Evolutionary conservation across 352 stramenopile genomes (phyloP).

Genomic region (Globisporangium rhizosaccharum): DNA sequence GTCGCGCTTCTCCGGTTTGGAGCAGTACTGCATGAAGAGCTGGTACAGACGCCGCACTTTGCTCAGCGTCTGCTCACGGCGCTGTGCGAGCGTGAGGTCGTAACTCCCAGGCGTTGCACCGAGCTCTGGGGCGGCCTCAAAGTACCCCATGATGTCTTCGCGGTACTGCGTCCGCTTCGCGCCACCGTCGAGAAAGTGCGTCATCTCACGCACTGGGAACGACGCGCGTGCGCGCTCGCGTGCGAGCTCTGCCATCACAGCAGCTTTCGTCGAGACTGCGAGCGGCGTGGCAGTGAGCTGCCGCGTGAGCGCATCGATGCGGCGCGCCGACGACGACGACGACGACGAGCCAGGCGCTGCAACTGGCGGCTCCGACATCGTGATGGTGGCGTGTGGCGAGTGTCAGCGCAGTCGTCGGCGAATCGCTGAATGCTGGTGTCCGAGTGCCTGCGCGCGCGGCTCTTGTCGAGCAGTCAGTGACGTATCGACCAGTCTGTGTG

Average conservation of each 20-base stretch:
- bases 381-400: background rate
- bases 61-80: constrained; percentile 42
- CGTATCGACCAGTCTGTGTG: too few relatives aligned
- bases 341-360: constrained; percentile 21
- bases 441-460: too few relatives aligned
- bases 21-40: constrained; percentile 57
- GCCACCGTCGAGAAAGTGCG: constrained; percentile 55
- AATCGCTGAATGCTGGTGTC: too few relatives aligned
- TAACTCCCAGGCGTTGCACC: constrained; percentile 29
- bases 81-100: constrained; percentile 44
- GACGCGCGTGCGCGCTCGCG: constrained; percentile 38
- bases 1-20: constrained; percentile 50
- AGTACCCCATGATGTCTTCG: constrained; percentile 41
- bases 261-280: constrained; percentile 36
- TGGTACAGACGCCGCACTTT: constrained; percentile 51
- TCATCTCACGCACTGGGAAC: constrained; percentile 53
- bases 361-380: background rate
- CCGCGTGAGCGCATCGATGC: constrained; percentile 43
- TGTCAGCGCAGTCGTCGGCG: too few relatives aligned
- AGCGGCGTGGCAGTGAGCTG: constrained; percentile 26
- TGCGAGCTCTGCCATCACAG: constrained; percentile 40
- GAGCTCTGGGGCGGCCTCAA: constrained; percentile 46
- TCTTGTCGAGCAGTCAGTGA: too few relatives aligned
- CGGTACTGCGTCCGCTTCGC: constrained; percentile 33
- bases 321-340: constrained; percentile 23